These are phyloP conservation scores for Phytophthora megakarya DNA, from an alignment of 352 stramenopile species.

Conservation along the genomic window DNA sequence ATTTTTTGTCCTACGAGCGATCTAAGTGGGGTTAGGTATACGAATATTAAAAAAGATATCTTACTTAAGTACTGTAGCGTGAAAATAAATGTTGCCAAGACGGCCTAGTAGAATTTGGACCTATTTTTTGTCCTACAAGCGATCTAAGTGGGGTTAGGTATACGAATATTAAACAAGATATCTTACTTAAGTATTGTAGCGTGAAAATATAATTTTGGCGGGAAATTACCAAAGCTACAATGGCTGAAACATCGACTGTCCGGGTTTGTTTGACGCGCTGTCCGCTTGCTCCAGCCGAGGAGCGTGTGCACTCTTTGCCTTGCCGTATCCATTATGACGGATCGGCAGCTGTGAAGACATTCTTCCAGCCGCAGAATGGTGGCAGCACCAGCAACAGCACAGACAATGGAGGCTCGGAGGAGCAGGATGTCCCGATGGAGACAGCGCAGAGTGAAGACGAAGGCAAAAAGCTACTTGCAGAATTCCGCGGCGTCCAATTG, in stretches of 20 bases:
- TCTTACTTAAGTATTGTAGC: too few species aligned
- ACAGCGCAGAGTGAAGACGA: slow-evolving; percentile 10
- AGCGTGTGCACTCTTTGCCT: slow-evolving; percentile 74
- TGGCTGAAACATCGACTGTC: slow-evolving; percentile 30
- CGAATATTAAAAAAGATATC: too few species aligned
- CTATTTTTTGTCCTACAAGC: too few species aligned
- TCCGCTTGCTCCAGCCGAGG: slow-evolving; percentile 57
- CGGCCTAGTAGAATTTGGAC: too few species aligned
- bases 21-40: too few species aligned
- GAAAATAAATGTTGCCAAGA: too few species aligned
- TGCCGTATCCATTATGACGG: slow-evolving; percentile 78
- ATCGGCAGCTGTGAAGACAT: slow-evolving; percentile 67
- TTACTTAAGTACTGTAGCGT: too few species aligned
- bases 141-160: too few species aligned
- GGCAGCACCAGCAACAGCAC: slow-evolving; percentile 35
- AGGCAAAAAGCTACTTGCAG: slow-evolving; percentile 35
- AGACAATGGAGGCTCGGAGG: slow-evolving; percentile 26
- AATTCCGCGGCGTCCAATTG: slow-evolving; percentile 77
- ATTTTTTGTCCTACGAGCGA: too few species aligned
- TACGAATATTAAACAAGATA: too few species aligned
- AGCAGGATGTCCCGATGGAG: slow-evolving; percentile 29
- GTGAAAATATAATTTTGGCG: slow-evolving; percentile 36
- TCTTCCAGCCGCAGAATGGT: slow-evolving; percentile 57
- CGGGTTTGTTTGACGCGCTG: slow-evolving; percentile 78
- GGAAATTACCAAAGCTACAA: slow-evolving; percentile 20